Evolutionary conservation across 192 early-diverging fungal species (phyloP), one percentile per base, ranked within the genome.

Genomic region (Backusella liffmaniae): DNA sequence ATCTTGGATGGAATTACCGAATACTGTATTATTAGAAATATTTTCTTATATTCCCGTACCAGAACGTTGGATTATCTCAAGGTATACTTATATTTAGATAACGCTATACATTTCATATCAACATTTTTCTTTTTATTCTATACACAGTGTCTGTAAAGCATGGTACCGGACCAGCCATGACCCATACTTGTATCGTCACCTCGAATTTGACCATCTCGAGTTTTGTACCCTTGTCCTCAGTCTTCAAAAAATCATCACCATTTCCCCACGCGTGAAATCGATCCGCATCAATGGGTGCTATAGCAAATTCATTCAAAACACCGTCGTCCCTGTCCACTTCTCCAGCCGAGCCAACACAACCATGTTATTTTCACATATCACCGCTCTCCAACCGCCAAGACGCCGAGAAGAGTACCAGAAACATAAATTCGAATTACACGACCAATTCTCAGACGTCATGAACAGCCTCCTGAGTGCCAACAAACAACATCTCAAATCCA

Each of bases 341-440:
- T 37, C 76, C 72, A 4, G 49, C 74, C 35, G 75, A 68, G 32
- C 72, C 76, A 72, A 83, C 72, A 18, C 75, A 62, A 32, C 68
- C 46, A 79, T 79, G 9, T 77, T 86, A 26, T 84, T 81, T 72
- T 72, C 84, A 15, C 84, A 80, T 9, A 84, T 87, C 46, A 85
- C 80, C 3, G 77, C 82, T 0, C 75, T 85, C 16, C 79, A 78
- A 8, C 78, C 82, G 10, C 67, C 74, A 26, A 80, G 82, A 12
- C 80, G 86, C 4, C 75, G 80, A 26, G 80, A 83, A 62, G 82
- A 85, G 39, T 87, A 87, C 51, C 73, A 71, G 30, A 80, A 81
- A 30, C 76, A 77, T n/a, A 77, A 80, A 5, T 85, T 84, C 68
- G 78, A 79, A 34, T 77, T 85, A 32, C 83, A 87, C 56, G 79